phyloP scores from a whole-genome alignment of 148 eudicot species.

The Dianthus caryophyllus region DNA sequence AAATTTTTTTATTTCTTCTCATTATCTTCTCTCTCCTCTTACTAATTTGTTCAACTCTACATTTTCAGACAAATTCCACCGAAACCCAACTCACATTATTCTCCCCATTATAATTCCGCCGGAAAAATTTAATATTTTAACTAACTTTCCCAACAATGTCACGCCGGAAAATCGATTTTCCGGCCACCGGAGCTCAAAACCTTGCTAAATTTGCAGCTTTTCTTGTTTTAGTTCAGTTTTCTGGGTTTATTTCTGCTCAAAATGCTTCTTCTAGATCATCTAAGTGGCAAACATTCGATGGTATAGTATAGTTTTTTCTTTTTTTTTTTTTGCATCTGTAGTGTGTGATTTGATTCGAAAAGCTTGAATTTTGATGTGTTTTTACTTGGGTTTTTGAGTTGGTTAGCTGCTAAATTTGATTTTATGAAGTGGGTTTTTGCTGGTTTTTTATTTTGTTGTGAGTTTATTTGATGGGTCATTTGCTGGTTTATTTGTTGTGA shows the following conservation, averaged over 20 bases:
- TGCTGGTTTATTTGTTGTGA: no score
- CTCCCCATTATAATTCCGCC: not conserved
- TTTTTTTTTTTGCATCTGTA: not conserved
- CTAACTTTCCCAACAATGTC: not conserved
- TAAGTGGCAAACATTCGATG: constrained; percentile 26
- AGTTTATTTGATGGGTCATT: not conserved
- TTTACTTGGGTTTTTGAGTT: constrained; percentile 2
- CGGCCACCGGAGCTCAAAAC: constrained; percentile 19
- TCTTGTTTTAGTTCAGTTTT: constrained; percentile 5
- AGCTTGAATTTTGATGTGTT: not conserved
- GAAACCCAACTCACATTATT: constrained; percentile 12
- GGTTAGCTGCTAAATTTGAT: not conserved
- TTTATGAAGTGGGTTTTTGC: constrained; percentile 8
- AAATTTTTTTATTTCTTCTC: no score
- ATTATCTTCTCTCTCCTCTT: not conserved
- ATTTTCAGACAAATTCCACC: constrained; percentile 19
- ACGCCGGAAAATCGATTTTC: constrained; percentile 16
- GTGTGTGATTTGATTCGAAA: not conserved
- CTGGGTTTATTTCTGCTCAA: constrained; percentile 19
- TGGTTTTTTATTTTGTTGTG: constrained; percentile 7
- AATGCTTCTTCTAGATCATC: constrained; percentile 1
- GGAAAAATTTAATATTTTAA: not conserved
- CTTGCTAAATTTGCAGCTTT: not conserved
- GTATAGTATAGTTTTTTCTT: constrained; percentile 10
- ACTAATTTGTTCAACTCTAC: not conserved